phyloP scores from a whole-genome alignment of 495 filamentous ascomycete species.

The Neurospora sp. region DNA sequence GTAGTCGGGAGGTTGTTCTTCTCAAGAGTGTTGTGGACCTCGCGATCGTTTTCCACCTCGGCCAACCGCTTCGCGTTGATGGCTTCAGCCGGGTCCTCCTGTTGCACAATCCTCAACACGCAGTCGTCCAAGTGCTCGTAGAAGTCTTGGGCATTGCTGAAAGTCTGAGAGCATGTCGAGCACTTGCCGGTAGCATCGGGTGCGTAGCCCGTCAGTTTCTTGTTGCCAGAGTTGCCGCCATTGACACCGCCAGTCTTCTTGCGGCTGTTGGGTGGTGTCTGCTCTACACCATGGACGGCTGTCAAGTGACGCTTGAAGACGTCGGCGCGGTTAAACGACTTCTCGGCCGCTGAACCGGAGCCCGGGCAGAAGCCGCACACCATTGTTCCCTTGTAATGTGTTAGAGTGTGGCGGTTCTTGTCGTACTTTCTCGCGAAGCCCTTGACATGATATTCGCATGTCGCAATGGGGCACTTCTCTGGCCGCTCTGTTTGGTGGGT shows the following conservation, averaged over 20 bases:
- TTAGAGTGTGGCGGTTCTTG: conserved; percentile 94
- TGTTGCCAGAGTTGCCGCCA: conserved; percentile 26
- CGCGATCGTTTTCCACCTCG: conserved; percentile 73
- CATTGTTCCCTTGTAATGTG: conserved; percentile 99
- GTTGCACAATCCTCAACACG: conserved; percentile 92
- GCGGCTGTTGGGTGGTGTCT: conserved; percentile 90
- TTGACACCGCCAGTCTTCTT: conserved; percentile 47
- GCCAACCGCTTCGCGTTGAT: conserved; percentile 83
- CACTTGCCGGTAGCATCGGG: conserved; percentile 84
- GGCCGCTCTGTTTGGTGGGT: conserved; percentile 91
- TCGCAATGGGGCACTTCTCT: conserved; percentile 93
- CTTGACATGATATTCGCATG: conserved; percentile 91
- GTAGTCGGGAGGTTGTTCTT: conserved; percentile 62
- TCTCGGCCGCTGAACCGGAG: conserved; percentile 84
- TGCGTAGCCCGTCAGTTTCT: conserved; percentile 54
- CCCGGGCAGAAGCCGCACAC: conserved; percentile 97
- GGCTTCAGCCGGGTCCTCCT: conserved; percentile 90
- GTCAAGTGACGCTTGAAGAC: conserved; percentile 98
- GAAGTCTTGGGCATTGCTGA: conserved; percentile 92
- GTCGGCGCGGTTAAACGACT: conserved; percentile 97
- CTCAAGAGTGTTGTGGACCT: conserved; percentile 74
- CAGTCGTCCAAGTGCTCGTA: conserved; percentile 99
- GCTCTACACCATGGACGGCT: conserved; percentile 89
- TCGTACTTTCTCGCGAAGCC: conserved; percentile 95
- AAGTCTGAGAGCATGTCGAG: conserved; percentile 86